phyloP scores from a whole-genome alignment of 2,329 filamentous ascomycete genomes.

The Aspergillus clavatus region DNA sequence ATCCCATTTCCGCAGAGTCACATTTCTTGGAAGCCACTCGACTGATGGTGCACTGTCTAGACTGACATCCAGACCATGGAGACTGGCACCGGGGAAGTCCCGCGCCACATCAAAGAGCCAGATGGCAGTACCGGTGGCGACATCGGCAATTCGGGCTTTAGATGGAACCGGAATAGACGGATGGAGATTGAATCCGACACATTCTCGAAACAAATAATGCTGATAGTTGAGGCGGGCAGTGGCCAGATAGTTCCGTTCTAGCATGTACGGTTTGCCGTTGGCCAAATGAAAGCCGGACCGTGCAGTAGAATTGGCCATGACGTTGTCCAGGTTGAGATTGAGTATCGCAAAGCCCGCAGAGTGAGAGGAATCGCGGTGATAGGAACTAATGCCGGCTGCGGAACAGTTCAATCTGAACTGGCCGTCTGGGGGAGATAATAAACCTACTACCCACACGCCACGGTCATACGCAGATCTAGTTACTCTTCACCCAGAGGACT shows the following conservation, averaged over 20 bases:
- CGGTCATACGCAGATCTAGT: too few species aligned
- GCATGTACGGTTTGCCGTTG: neutral
- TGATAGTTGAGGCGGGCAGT: neutral
- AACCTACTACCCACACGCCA: too few species aligned
- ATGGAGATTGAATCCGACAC: constrained; percentile 6
- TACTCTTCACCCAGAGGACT: too few species aligned
- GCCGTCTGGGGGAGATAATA: too few species aligned
- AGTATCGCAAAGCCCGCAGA: too few species aligned
- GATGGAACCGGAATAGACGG: constrained; percentile 5
- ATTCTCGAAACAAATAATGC: neutral
- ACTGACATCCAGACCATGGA: constrained; percentile 17
- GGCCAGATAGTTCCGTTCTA: neutral
- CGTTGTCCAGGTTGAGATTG: neutral
- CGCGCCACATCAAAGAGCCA: constrained; percentile 11
- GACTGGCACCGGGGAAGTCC: constrained; percentile 5
- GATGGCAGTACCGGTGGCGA: constrained; percentile 18
- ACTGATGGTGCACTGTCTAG: constrained; percentile 6
- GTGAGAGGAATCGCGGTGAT: too few species aligned
- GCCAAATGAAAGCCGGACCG: neutral
- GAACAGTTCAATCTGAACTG: too few species aligned
- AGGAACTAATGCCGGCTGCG: too few species aligned
- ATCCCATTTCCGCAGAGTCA: constrained; percentile 13
- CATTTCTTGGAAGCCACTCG: constrained; percentile 10
- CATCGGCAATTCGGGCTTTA: constrained; percentile 14
- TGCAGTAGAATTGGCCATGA: neutral